Evolutionary conservation across 1,284 basidiomycete genomes (phyloP), one percentile per base, ranked within the genome.

Genomic region (Wallemia mellicola): DNA sequence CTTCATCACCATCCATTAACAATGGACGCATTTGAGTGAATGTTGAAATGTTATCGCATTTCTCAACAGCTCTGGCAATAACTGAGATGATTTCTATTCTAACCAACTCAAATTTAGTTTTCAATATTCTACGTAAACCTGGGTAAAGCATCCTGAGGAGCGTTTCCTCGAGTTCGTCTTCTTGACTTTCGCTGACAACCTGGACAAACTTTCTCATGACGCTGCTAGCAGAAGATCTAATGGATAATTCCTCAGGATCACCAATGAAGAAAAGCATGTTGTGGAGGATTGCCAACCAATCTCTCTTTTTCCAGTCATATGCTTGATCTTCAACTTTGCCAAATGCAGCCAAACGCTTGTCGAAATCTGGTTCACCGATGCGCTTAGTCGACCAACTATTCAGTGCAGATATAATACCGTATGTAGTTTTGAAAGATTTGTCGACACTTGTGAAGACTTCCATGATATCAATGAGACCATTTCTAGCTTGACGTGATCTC

Each of bases 351-450:
- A 98, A 73, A 1, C 92, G 82, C 56, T 78, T 76, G 63, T 95
- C 86, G 65, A 95, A 95, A 68, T 98, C 87, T 1, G 88, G 85
- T 68, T 98, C 89, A 59, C 94, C 88, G 33, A 92, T 70, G 17
- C 87, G 77, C 64, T 78, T 82, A 1, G 69, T 71, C 1, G 87
- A 91, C 69, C 81, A 96, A 0, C 91, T 80, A 66, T 98, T 98
- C 62, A 98, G 75, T 1, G 78, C 77, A 14, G 75, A 75, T 48
- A 87, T 67, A 1, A 89, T 68, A 9, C 73, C 69, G 0, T 79
- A 74, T 0, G 83, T 67, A 1, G 67, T 64, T 24, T 70, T 65
- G 27, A 86, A 71, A 1, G 73, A 68, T 0, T 70, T 62, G 60
- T 83, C 75, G 11, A 80, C 68, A 0, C 67, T 64, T 0, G 79